Conservation (phyloP, 345 rosid species). For the Gossypium raimondii region DNA sequence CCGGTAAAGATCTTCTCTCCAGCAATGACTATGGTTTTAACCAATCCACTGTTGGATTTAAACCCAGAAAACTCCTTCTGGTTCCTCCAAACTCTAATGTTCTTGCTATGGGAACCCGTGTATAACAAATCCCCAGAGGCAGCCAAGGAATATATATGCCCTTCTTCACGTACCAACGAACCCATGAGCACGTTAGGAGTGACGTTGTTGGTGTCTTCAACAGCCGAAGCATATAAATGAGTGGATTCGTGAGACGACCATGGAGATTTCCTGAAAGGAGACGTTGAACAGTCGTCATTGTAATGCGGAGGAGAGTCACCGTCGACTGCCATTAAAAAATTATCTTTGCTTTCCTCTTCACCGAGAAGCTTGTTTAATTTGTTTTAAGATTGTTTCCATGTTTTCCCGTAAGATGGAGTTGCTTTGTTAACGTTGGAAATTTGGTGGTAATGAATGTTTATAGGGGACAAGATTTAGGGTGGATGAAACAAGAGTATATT, state of each 20-base stretch:
- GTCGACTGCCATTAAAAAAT: conserved; percentile 21
- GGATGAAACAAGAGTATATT: neutral
- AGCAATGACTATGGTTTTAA: conserved; percentile 72
- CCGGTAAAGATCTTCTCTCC: conserved; percentile 68
- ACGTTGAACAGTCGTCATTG: conserved; percentile 15
- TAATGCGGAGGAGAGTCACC: conserved; percentile 18
- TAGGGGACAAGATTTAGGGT: neutral
- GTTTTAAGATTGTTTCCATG: neutral
- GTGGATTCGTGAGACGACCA: conserved; percentile 42
- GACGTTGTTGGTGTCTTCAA: neutral
- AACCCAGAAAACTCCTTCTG: conserved; percentile 71
- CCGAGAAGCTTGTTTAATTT: neutral
- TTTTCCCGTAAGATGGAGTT: neutral
- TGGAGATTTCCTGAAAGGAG: conserved; percentile 60
- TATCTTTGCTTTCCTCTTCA: neutral
- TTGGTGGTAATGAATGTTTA: neutral
- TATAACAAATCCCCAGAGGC: conserved; percentile 61
- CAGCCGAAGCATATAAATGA: neutral
- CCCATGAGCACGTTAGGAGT: conserved; percentile 61
- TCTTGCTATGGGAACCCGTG: conserved; percentile 88
- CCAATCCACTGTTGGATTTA: conserved; percentile 76
- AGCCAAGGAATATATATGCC: conserved; percentile 83
- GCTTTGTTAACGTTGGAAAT: neutral
- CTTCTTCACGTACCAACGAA: conserved; percentile 79
- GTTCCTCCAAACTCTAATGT: conserved; percentile 84